Percentiles rank a stretch among this genome's conserved stretches.
Conservation (phyloP, 2,329 filamentous ascomycete genomes). For the Trichoderma oligosporum region DNA sequence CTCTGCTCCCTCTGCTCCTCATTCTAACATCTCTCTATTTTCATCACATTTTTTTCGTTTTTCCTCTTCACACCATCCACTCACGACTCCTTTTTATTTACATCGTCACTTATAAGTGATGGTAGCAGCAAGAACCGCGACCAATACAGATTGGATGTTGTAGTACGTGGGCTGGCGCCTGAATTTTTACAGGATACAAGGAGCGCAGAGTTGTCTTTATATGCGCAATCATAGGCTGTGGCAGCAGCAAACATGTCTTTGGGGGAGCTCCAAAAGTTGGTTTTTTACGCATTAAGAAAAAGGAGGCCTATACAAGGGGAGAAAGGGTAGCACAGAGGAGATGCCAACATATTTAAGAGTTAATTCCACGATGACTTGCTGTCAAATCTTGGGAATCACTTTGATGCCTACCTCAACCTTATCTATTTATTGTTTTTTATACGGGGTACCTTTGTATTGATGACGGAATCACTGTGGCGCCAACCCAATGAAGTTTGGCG, state of each 20-base stretch:
- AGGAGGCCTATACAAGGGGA: conserved; percentile 5
- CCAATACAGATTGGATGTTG: conserved; percentile 1
- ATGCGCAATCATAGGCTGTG: conserved; percentile 9
- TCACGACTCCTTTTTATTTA: conserved; percentile 1
- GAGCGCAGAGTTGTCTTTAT: conserved; percentile 9
- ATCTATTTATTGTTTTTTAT: too few species aligned
- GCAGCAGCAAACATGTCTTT: neutral
- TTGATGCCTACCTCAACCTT: too few species aligned
- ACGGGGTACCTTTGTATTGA: too few species aligned
- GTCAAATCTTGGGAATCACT: neutral
- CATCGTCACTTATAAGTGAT: neutral
- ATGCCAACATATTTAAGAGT: conserved; percentile 15
- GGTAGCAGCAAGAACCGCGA: neutral
- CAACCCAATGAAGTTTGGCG: conserved; percentile 13
- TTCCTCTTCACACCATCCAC: neutral
- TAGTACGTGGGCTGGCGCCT: conserved; percentile 5
- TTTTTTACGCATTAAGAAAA: conserved; percentile 5
- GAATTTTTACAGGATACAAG: conserved; percentile 14
- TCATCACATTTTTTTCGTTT: neutral
- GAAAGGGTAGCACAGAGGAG: conserved; percentile 12
- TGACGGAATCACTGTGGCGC: neutral
- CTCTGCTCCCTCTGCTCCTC: neutral
- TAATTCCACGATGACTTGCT: neutral
- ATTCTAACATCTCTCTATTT: neutral
- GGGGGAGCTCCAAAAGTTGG: conserved; percentile 17